These are phyloP conservation scores for Trapa incisa DNA, from an alignment of 345 rosid genomes.

Conservation along the genomic window DNA sequence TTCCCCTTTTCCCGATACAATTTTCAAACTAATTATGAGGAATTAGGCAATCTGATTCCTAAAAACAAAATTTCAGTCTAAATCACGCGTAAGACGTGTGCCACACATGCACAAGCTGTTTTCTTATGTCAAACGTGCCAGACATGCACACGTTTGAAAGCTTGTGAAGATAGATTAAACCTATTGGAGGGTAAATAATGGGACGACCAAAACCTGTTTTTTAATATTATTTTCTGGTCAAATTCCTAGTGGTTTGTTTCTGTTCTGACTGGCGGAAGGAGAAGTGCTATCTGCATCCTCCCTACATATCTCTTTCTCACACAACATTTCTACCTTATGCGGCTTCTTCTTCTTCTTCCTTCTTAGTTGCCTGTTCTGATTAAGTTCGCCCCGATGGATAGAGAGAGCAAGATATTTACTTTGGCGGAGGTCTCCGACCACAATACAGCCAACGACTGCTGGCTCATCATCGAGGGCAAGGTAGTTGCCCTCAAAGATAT, in stretches of 20 bases:
- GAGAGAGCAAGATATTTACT: conserved; percentile 42
- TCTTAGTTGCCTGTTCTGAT: background rate
- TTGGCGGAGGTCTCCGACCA: conserved; percentile 66
- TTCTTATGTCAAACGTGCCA: too few species aligned
- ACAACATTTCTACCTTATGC: background rate
- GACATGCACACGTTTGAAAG: too few species aligned
- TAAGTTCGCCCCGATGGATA: conserved; percentile 35
- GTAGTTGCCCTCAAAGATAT: conserved; percentile 16
- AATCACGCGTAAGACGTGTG: too few species aligned
- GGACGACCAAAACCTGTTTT: too few species aligned
- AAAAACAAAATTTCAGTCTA: too few species aligned
- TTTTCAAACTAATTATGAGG: too few species aligned
- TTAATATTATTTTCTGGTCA: background rate
- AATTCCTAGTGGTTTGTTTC: background rate
- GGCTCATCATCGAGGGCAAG: conserved; percentile 90
- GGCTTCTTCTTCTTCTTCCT: background rate
- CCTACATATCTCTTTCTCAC: background rate
- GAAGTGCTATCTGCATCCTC: background rate
- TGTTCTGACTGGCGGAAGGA: background rate
- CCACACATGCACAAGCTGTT: too few species aligned
- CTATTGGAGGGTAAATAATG: too few species aligned
- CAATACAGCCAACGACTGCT: conserved; percentile 56
- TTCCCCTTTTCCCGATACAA: too few species aligned
- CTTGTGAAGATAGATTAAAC: too few species aligned
- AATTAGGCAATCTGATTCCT: too few species aligned